Conservation (phyloP, 805 yeast species). For the Wickerhamiella slavikovae region DNA sequence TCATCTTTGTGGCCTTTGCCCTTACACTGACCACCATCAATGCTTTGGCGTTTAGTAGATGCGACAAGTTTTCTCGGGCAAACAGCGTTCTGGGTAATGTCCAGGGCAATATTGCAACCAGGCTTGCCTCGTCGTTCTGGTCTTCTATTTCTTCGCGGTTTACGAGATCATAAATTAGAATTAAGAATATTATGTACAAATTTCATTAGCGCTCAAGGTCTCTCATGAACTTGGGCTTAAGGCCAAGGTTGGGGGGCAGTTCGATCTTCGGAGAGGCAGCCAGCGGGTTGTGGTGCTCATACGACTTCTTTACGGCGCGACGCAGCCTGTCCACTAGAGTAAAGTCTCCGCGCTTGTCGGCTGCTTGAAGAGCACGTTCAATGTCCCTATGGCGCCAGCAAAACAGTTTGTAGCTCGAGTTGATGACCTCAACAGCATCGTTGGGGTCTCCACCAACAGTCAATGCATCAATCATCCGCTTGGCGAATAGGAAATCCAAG, state of each 20-base stretch:
- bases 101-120: slow-evolving; percentile 22
- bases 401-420: slow-evolving; percentile 47
- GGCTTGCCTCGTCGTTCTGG: no score
- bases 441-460: slow-evolving; percentile 31
- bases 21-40: slow-evolving; percentile 57
- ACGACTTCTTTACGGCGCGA: no score
- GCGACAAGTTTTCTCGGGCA: slow-evolving; percentile 83
- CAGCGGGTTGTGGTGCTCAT: no score
- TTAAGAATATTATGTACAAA: no score
- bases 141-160: no score
- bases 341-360: slow-evolving; percentile 26
- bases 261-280: no score
- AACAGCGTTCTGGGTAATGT: slow-evolving; percentile 30
- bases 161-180: no score
- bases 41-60: slow-evolving; percentile 73
- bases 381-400: slow-evolving; percentile 40
- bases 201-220: no score
- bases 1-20: slow-evolving; percentile 31
- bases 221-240: no score
- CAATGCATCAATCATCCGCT: slow-evolving; percentile 41
- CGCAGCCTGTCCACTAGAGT: no score
- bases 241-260: no score
- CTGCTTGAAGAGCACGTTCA: slow-evolving; percentile 21
- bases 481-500: slow-evolving; percentile 50
- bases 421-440: slow-evolving; percentile 51